Evolutionary conservation across 1,139 yeast species (phyloP).

Genomic region (Hemisphaericaspora xylofermentans): DNA sequence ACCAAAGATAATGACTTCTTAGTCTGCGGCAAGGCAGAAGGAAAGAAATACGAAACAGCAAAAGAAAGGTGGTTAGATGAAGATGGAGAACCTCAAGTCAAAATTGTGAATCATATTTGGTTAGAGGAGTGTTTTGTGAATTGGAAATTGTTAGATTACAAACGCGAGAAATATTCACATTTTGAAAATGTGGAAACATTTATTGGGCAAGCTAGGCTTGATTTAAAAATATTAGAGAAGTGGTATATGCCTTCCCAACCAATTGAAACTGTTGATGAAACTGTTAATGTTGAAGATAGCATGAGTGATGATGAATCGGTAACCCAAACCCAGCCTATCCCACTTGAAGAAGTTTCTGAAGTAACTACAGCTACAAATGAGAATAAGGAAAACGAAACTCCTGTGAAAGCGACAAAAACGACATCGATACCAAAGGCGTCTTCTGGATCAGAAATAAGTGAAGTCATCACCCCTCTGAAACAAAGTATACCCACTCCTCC

Average conservation of each 20-base stretch:
- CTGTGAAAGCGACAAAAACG: background rate
- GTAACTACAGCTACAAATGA: background rate
- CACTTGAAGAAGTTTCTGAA: background rate
- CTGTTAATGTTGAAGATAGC: slow-evolving; percentile 31
- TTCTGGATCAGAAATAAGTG: background rate
- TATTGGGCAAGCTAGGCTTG: slow-evolving; percentile 53
- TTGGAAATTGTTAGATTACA: slow-evolving; percentile 54
- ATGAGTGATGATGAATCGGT: slow-evolving; percentile 31
- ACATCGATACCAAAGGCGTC: background rate
- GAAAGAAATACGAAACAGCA: slow-evolving; percentile 77
- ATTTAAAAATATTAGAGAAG: slow-evolving; percentile 35
- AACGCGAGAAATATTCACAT: slow-evolving; percentile 44
- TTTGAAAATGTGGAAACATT: slow-evolving; percentile 42
- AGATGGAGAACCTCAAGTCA: slow-evolving; percentile 36
- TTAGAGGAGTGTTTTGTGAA: slow-evolving; percentile 74
- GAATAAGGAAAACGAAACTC: background rate
- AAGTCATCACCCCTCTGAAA: background rate
- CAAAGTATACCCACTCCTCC: background rate
- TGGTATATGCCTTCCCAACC: slow-evolving; percentile 32
- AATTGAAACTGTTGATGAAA: background rate
- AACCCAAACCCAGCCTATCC: background rate
- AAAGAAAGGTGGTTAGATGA: slow-evolving; percentile 50
- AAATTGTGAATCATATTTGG: slow-evolving; percentile 80
- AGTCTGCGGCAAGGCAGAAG: slow-evolving; percentile 65
- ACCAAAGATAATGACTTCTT: slow-evolving; percentile 69